These are phyloP conservation scores for Coemansia sp. DNA, from an alignment of 192 early-diverging fungal species.

Conservation along the genomic window DNA sequence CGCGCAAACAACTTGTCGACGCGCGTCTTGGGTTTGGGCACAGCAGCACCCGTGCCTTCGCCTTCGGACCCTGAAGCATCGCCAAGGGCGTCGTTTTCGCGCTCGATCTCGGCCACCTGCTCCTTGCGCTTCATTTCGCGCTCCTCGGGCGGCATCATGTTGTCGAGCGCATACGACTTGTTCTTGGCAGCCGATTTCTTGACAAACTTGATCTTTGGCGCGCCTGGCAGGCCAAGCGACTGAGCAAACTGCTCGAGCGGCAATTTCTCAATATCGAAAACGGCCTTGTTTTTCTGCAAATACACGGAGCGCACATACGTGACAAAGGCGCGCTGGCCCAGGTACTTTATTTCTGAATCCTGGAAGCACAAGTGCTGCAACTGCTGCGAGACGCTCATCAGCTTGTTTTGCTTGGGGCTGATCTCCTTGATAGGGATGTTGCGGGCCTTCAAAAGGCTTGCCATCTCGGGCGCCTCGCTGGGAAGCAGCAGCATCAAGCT, in stretches of 20 bases:
- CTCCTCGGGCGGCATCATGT: conserved; percentile 50
- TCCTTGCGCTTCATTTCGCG: conserved; percentile 29
- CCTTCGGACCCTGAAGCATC: conserved; percentile 20
- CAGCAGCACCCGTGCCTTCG: conserved; percentile 24
- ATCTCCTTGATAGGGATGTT: conserved; percentile 91
- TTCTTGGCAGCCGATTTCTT: conserved; percentile 69
- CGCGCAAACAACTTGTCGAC: conserved; percentile 92
- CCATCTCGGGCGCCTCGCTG: conserved; percentile 85
- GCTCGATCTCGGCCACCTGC: conserved; percentile 27
- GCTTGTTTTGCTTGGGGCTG: conserved; percentile 82
- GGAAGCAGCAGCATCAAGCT: conserved; percentile 88
- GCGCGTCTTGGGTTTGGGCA: conserved; percentile 64
- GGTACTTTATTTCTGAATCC: conserved; percentile 93
- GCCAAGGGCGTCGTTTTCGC: conserved; percentile 27
- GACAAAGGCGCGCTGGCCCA: conserved; percentile 95
- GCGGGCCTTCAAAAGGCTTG: conserved; percentile 65
- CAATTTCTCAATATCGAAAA: conserved; percentile 86
- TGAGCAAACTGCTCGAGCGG: conserved; percentile 88
- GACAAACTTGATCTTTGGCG: conserved; percentile 93
- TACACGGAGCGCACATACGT: conserved; percentile 93
- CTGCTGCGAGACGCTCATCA: conserved; percentile 76
- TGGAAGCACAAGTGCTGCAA: conserved; percentile 91
- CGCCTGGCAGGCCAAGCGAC: conserved; percentile 90
- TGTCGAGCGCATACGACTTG: conserved; percentile 60
- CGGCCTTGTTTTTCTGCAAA: conserved; percentile 86